Evolutionary conservation across 352 stramenopile genomes (phyloP), one percentile per base, ranked within the genome.

Genomic region (Phytophthora idaei): DNA sequence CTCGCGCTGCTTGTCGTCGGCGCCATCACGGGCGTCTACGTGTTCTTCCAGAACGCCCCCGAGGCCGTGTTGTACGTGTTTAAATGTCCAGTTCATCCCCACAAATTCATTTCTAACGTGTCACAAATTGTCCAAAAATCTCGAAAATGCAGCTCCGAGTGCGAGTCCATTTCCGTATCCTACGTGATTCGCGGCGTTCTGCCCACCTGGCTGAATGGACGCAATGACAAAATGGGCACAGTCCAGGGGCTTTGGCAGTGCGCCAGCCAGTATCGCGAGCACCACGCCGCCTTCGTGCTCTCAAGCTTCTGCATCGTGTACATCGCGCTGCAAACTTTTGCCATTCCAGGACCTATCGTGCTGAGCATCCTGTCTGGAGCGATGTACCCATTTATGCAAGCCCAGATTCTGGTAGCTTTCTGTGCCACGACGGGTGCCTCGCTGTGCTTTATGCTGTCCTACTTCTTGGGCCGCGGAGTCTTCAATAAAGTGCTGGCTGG

Each of bases 301-400:
- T 70, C 77, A 39, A 93, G 85, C 68, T 95, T 93, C 62, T 93
- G 82, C 59, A 71, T 95, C 64, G 86, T 94, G 34, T 97, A 97
- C 75, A 90, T 97, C 50, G 51, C 80, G 34, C 64, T 97, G 44
- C 89, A 97, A 75, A 91, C 89, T 5, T 97, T 95, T 74, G 89
- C 89, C 12, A 96, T 97, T 53, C 89, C 89, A 1, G 89, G 89
- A 5, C 87, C 89, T 31, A 94, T 97, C 58, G 85, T 94, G 34
- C 63, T 97, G 17, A 95, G 87, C 66, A 94, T 97, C 34, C 67
- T 97, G 17, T 90, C 89, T 11, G 89, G 89, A n/a, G 86, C 89
- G 7, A 92, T 97, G 72, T 97, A 95, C 56, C 85, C 87, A 63
- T 91, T 94, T 67, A 61, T 83, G 34, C 67, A 92, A 32, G 89